Evolutionary conservation across 202 grass and related monocot species (phyloP), one percentile per base, ranked within the genome.

Genomic region (Setaria viridis): DNA sequence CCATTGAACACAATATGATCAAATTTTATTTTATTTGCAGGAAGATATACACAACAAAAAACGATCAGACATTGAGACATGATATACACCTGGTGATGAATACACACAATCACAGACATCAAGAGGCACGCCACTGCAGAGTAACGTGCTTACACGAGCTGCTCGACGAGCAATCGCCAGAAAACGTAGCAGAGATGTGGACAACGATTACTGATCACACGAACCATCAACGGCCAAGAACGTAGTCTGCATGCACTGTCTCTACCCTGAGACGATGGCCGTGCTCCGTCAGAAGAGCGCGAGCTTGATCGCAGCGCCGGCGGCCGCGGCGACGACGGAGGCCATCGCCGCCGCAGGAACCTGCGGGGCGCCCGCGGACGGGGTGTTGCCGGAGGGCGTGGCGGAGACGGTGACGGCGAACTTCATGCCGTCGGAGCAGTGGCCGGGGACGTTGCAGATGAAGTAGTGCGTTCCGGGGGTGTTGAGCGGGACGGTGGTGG

Each of bases 371-470:
- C 6, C 81, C 10, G 29, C 41, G 21, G 74, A 62, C 19, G 84
- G 1, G 32, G 45, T 10, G 41, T 13, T 4, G 5, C 82, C 43
- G 1, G 74, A 57, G 20, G 45, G 78, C 62, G 70, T 78, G 60
- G 59, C 76, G 32, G 72, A 62, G 87, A 73, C 81, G 67, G 45
- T 30, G 81, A 84, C 34, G 72, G 87, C 70, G 45, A 84, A 43
- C 84, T 89, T 78, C 88, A 85, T 82, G 85, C 75, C 80, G 39
- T 0, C 2, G 62, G 33, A 57, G 93, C 93, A 95, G 93, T 95
- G 93, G n/a, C 72, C 46, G 54, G 66, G 13, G 80, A 87, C 7
- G 30, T 50, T 74, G 88, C 93, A 95, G 88, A 95, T 92, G 90
- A 60, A 91, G 88, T 95, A 92, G 88, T 62, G 88, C 59, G 59